A percentile compares a stretch with the other conserved stretches of the same genome.
These are phyloP conservation scores for Nasturtium officinale DNA, from an alignment of 345 rosid species.

Conservation along the genomic window DNA sequence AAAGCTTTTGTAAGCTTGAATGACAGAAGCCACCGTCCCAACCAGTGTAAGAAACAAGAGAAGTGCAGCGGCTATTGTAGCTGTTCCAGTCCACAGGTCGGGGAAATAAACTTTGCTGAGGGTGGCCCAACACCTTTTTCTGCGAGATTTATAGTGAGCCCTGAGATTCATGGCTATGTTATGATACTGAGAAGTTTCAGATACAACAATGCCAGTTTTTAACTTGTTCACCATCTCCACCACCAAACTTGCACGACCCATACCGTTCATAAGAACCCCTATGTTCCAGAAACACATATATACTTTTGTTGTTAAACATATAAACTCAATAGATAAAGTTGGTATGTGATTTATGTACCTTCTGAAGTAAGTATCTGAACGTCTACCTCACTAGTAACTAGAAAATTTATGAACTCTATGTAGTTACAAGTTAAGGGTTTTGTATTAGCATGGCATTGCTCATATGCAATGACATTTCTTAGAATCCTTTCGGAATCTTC, in stretches of 20 bases:
- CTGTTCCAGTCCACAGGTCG: slow-evolving; percentile 24
- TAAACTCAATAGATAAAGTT: neutral
- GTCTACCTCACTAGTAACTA: neutral
- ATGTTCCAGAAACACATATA: neutral
- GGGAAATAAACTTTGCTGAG: slow-evolving; percentile 4
- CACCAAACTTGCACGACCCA: neutral
- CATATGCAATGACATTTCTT: slow-evolving; percentile 28
- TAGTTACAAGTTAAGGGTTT: slow-evolving; percentile 7
- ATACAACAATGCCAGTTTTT: neutral
- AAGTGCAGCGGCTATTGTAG: neutral
- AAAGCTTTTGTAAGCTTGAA: slow-evolving; percentile 22
- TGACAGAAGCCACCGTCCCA: slow-evolving; percentile 7
- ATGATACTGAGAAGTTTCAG: neutral
- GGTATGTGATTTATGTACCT: neutral
- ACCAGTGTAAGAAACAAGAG: neutral
- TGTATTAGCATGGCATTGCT: neutral
- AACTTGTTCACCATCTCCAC: neutral
- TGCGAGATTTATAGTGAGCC: slow-evolving; percentile 4
- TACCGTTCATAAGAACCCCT: neutral
- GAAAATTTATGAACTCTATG: neutral
- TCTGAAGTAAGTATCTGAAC: neutral
- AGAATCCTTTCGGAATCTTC: neutral
- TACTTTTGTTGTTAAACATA: neutral
- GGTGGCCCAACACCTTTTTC: slow-evolving; percentile 1
- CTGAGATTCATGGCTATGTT: neutral